Percentiles rank a stretch among this genome's conserved stretches.
These are phyloP conservation scores for Solanum paucissectum DNA, from an alignment of 257 asterid species.

Conservation along the genomic window DNA sequence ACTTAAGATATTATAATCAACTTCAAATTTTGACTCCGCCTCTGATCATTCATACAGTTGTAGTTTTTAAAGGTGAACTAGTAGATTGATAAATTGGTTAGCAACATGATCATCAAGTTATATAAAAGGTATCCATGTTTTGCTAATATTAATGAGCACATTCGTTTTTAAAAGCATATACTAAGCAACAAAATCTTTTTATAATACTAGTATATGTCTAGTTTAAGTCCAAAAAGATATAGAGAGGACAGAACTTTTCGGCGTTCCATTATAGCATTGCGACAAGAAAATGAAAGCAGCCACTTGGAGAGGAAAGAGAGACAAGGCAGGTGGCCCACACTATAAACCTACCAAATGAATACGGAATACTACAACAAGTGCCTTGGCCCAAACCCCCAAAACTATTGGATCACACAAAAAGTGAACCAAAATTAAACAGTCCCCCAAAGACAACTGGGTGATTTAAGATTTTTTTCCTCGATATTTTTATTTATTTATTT, in stretches of 20 bases:
- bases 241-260: neutral
- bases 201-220: neutral
- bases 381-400: neutral
- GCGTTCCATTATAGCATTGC: neutral
- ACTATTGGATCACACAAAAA: neutral
- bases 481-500: neutral
- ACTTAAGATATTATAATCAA: neutral
- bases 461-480: neutral
- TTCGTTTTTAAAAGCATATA: neutral
- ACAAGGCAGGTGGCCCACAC: neutral
- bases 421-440: neutral
- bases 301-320: neutral
- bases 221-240: neutral
- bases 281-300: slow-evolving; percentile 10
- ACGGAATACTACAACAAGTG: neutral
- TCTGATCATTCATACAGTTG: no score
- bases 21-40: neutral
- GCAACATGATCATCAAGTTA: neutral
- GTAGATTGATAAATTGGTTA: neutral
- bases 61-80: neutral
- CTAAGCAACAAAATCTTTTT: neutral
- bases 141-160: neutral
- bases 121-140: neutral
- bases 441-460: neutral
- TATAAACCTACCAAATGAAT: neutral